A percentile compares a stretch with the other conserved stretches of the same genome.
Conservation (phyloP, 2,329 filamentous ascomycete species). For the Venturia aucupariae region DNA sequence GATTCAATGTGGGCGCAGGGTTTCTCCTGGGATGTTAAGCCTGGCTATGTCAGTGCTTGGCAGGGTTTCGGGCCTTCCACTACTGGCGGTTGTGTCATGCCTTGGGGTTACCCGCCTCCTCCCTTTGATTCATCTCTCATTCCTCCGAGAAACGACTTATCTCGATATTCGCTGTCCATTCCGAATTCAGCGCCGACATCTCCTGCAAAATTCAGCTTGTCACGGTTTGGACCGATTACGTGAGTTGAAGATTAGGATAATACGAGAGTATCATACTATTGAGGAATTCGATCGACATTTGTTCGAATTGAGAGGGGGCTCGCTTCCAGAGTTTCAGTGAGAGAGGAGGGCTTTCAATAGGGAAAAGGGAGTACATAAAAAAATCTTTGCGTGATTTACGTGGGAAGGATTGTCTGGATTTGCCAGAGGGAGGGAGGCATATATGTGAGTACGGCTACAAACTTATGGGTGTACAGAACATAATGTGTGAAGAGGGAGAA, state of each 20-base stretch:
- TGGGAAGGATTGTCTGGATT: too few relatives aligned
- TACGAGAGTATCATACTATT: neutral
- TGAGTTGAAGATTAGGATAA: neutral
- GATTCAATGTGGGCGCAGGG: neutral
- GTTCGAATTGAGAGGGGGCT: neutral
- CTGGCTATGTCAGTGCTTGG: neutral
- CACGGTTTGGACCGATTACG: neutral
- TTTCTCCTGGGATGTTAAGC: neutral
- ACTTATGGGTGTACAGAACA: too few relatives aligned
- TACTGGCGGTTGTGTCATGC: neutral
- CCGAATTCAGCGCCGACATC: neutral
- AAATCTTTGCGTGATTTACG: too few relatives aligned
- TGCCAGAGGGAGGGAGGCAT: too few relatives aligned
- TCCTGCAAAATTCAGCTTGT: neutral
- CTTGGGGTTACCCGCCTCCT: neutral
- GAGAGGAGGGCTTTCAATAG: too few relatives aligned
- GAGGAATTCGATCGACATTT: neutral
- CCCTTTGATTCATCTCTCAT: neutral
- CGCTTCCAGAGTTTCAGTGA: too few relatives aligned
- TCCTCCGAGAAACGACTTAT: neutral
- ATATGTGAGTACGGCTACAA: too few relatives aligned
- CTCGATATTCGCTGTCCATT: neutral
- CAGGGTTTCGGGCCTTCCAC: neutral
- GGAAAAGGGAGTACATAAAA: too few relatives aligned
- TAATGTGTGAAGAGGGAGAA: too few relatives aligned